Base-by-base conservation (phyloP, 305 asterid genomes). In the Fraxinus xanthoxyloides region DNA sequence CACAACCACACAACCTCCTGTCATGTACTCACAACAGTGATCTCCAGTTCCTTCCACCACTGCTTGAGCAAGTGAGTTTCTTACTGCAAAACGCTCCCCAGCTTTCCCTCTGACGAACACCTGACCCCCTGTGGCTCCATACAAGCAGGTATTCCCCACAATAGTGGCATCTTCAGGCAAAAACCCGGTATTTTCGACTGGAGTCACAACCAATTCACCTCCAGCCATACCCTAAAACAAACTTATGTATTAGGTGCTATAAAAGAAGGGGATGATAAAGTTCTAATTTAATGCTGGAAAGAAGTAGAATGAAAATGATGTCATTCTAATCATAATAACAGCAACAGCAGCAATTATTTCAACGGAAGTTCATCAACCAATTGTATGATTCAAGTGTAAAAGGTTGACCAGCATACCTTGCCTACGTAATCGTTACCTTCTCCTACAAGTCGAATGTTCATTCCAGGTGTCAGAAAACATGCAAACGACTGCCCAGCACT, bases 11-110 rank as follows among this genome's bases (percentile, higher is more conserved):
- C 99, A 96, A 59, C 99, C 99, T 5, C 99, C 99, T 5, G 99
- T 96, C 99, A 96, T 96, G 91, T 96, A 96, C 91, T 96, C 99
- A 43, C 98, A 94, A 78, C 97, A 90, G 87, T 96, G 99, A 78
- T 96, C 99, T 32, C 99, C 99, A 0, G 98, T 91, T 86, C 99
- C 99, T 89, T 96, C 99, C 19, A 96, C 97, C 48, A 96, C 98
- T 3, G 99, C 98, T 90, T 96, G 93, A 5, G 98, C 99, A 86
- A 96, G 94, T 0, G 98, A 96, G 90, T 96, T 96, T 84, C 99
- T 88, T 56, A 96, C 99, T 5, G 98, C 99, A 79, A 96, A 96
- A 75, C 98, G 98, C 83, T 96, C 99, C 43, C 99, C 99, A 3
- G 97, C 97, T 88, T 92, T 96, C 78, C 99, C 99, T 87, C 97